Base-by-base conservation (phyloP, 257 asterid genomes). In the Petunia axillaris region DNA sequence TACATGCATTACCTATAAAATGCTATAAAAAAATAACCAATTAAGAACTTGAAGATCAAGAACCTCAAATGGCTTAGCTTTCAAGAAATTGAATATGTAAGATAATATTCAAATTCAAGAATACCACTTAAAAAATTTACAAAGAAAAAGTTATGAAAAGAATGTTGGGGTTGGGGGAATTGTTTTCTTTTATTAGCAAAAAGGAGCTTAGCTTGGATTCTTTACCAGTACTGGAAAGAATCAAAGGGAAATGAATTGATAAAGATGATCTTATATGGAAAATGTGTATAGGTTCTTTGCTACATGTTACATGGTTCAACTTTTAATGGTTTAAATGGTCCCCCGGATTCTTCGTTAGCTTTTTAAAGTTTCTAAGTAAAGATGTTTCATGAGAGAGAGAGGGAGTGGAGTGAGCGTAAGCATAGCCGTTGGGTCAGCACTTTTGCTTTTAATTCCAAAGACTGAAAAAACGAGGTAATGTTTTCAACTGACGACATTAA, bases 361-460 rank as follows among this genome's bases (percentile, higher is more conserved):
- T 82, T 84, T 83, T 78, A 80, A 81, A 55, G 14, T 50, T 64
- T 83, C 76, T 7, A 44, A 64, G 44, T 9, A 10, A 62, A 14
- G 48, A 75, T 74, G 77, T 76, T 46, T 25, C 25, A 25, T 25
- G 25, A 25, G 25, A 25, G 25, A 25, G 25, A 25, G 53, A 67
- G 83, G 70, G 89, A 50, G 55, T 50, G 55, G 55, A 50, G 54
- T 50, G 54, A 84, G 88, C 90, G 91, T 85, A 75, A 82, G 86
- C 84, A 63, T 89, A 90, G 97, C 97, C 94, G 94, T 90, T 89
- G 85, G 25, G 74, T 77, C 50, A 50, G 89, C 75, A 55, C 8
- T 53, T 4, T 83, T 82, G 80, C 25, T 60, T 73, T 64, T 64
- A 83, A 68, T 55, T 43, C 54, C 54, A 50, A 25, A 7, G 8